A percentile compares a stretch with the other conserved stretches of the same genome.
These are phyloP conservation scores for Leccinum subgranulosum DNA, from an alignment of 768 basidiomycete species.

Conservation along the genomic window DNA sequence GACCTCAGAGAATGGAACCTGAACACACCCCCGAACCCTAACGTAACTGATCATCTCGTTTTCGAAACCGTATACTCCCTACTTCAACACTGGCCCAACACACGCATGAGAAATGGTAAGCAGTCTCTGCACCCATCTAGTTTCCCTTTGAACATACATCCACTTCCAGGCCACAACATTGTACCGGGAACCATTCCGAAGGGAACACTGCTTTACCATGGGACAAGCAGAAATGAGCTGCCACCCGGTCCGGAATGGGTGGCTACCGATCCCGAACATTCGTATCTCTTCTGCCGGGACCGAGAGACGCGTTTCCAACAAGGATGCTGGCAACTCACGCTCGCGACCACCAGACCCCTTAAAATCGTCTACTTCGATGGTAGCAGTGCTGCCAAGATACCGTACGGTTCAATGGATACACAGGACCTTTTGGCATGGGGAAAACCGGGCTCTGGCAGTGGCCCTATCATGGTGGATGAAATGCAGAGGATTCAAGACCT, in stretches of 20 bases:
- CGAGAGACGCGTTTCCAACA: neutral
- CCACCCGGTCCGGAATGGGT: constrained; percentile 34
- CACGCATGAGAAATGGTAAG: constrained; percentile 44
- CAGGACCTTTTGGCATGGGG: constrained; percentile 51
- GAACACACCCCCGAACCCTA: constrained; percentile 18
- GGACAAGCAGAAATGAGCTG: constrained; percentile 12
- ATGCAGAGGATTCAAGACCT: constrained; percentile 34
- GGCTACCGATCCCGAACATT: constrained; percentile 36
- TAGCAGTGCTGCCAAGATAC: constrained; percentile 44
- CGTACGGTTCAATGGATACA: constrained; percentile 40
- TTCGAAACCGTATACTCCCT: constrained; percentile 27
- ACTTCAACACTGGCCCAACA: constrained; percentile 46
- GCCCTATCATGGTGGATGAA: constrained; percentile 26
- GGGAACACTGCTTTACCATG: constrained; percentile 39
- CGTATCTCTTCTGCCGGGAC: constrained; percentile 36
- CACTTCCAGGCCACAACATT: constrained; percentile 18
- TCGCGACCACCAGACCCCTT: constrained; percentile 29
- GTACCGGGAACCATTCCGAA: constrained; percentile 33
- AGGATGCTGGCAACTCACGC: constrained; percentile 19
- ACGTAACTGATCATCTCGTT: constrained; percentile 26
- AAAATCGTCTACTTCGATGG: constrained; percentile 54
- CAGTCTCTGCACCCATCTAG: constrained; percentile 2
- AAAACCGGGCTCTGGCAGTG: constrained; percentile 9
- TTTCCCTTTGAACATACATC: constrained; percentile 13
- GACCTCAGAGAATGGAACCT: constrained; percentile 21